Evolutionary conservation across 306 rosid species (phyloP).

Genomic region (Hylodesmum podocarpum): DNA sequence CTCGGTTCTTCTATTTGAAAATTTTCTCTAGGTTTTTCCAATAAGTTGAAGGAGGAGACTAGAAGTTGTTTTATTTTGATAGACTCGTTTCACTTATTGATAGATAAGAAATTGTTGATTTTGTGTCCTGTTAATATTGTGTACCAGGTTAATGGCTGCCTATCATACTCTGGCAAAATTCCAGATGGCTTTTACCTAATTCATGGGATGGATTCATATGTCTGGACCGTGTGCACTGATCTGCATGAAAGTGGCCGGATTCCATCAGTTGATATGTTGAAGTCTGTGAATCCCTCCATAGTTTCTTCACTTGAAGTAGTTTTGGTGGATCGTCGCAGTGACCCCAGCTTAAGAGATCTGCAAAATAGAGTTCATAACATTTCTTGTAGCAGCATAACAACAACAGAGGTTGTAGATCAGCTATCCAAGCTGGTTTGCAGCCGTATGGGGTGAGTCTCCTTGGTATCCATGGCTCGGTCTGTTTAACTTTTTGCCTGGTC

Average conservation of each 20-base stretch:
- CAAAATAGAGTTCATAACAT: slow-evolving; percentile 63
- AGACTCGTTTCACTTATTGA: slow-evolving; percentile 6
- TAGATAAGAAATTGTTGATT: slow-evolving; percentile 28
- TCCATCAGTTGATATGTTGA: slow-evolving; percentile 80
- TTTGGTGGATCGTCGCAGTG: slow-evolving; percentile 75
- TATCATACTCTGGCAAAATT: slow-evolving; percentile 81
- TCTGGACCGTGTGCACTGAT: slow-evolving; percentile 91
- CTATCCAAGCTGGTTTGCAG: slow-evolving; percentile 88
- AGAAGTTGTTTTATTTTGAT: slow-evolving; percentile 19
- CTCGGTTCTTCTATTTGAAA: not conserved
- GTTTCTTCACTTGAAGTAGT: slow-evolving; percentile 81
- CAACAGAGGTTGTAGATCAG: slow-evolving; percentile 85
- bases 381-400: slow-evolving; percentile 70
- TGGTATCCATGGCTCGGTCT: slow-evolving; percentile 26
- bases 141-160: slow-evolving; percentile 93
- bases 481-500: slow-evolving; percentile 30
- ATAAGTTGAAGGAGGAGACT: slow-evolving; percentile 9
- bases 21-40: not conserved
- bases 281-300: slow-evolving; percentile 60
- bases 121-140: slow-evolving; percentile 36
- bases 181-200: slow-evolving; percentile 94
- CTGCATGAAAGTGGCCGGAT: slow-evolving; percentile 84
- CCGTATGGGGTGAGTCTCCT: slow-evolving; percentile 86
- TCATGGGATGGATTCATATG: slow-evolving; percentile 88
- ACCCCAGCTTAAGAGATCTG: slow-evolving; percentile 83